A percentile compares a stretch with the other conserved stretches of the same genome.
These are phyloP conservation scores for Colletotrichum lentis DNA, from an alignment of 2,329 filamentous ascomycete species.

Conservation along the genomic window DNA sequence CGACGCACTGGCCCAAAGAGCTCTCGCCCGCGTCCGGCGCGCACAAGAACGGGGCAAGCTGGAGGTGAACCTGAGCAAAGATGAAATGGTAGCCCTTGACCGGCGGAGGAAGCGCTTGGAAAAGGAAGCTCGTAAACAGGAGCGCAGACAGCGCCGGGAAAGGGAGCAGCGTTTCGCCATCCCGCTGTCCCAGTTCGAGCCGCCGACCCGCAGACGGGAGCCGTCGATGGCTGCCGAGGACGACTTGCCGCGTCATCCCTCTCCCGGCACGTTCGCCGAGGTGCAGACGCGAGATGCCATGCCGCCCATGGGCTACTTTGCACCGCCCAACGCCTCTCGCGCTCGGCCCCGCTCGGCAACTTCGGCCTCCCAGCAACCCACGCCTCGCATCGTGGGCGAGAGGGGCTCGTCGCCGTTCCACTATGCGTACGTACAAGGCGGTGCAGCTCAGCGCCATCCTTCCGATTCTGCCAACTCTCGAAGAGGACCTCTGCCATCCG, in stretches of 20 bases:
- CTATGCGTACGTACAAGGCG: slow-evolving; percentile 54
- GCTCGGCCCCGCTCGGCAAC: slow-evolving; percentile 55
- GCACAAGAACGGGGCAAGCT: slow-evolving; percentile 78
- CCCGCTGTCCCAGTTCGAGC: slow-evolving; percentile 61
- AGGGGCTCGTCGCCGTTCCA: slow-evolving; percentile 55
- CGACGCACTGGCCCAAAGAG: slow-evolving; percentile 78
- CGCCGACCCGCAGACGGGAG: slow-evolving; percentile 51
- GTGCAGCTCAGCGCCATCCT: slow-evolving; percentile 50
- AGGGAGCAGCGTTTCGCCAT: slow-evolving; percentile 60
- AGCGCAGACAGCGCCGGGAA: slow-evolving; percentile 51
- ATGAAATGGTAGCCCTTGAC: slow-evolving; percentile 83
- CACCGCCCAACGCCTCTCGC: slow-evolving; percentile 54
- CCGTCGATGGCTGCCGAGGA: slow-evolving; percentile 45
- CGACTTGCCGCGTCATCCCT: slow-evolving; percentile 50
- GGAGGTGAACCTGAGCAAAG: slow-evolving; percentile 80
- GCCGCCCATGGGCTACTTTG: slow-evolving; percentile 62
- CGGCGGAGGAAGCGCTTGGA: slow-evolving; percentile 69
- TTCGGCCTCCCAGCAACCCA: slow-evolving; percentile 50
- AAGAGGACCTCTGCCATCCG: slow-evolving; percentile 44
- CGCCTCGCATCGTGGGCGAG: slow-evolving; percentile 47
- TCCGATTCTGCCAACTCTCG: slow-evolving; percentile 54
- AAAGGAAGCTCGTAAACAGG: slow-evolving; percentile 52
- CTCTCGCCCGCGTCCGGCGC: slow-evolving; percentile 79
- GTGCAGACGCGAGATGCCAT: slow-evolving; percentile 49
- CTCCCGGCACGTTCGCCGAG: slow-evolving; percentile 50